Base-by-base conservation (phyloP, 805 yeast genomes). In the Sungouiella blattae region DNA sequence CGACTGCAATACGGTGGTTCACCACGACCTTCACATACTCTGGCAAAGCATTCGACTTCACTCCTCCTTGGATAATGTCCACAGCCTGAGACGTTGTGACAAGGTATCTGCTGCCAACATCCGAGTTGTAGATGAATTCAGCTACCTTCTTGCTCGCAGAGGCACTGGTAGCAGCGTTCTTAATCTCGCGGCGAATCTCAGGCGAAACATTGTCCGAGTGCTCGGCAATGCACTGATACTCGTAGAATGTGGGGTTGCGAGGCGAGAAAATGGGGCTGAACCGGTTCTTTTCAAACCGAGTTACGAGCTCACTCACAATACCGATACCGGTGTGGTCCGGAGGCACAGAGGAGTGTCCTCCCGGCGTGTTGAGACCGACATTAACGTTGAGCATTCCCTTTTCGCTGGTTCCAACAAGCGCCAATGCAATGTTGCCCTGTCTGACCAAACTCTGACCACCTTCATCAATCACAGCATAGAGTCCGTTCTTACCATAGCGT, bases 31-130 rank as follows among this genome's bases (percentile, higher is more conserved):
- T 53, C 2, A 74, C 73, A 16, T 64, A 56, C 51, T 83, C 88
- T 4, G 93, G 91, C 28, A 83, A 59, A 2, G 89, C 87, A 51
- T 84, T 83, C n/a, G 81, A 68, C 57, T 83, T 83, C 37, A 77
- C 69, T 26, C 91, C 93, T 20, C 89, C 91, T 11, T 60, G 52
- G 41, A 84, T 66, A 15, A 79, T 67, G 48, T 80, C 86, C 18
- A 73, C 67, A 0, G 88, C 84, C 55, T 77, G 83, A 3, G 84
- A 69, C 0, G 88, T 82, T 32, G 69, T 60, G 22, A 79, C 58
- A 26, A 71, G 50, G 38, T 69, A 73, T 36, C 65, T 53, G 20
- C 39, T 33, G 8, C 31, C 14, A 32, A 44, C 30, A n/a, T 36
- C 55, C 25, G 22, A 33, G 20, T 34, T 50, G n/a, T 32, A 21